Percentiles rank a stretch among this genome's conserved stretches.
phyloP scores from a whole-genome alignment of 179 eudicot species.

The Heliamphora ciliata region DNA sequence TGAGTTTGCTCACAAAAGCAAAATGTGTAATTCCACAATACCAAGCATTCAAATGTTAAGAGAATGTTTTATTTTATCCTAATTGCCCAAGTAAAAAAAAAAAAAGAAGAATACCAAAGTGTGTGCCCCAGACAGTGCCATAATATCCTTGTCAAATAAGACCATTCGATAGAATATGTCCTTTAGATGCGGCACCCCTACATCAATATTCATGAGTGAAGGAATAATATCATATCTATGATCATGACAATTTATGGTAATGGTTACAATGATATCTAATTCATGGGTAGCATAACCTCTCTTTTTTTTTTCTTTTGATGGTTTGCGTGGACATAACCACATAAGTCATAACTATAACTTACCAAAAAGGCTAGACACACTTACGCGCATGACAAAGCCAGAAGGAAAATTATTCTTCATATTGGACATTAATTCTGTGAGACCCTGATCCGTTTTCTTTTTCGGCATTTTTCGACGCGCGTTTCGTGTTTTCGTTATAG shows the following conservation, averaged over 20 bases:
- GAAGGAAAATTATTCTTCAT: neutral
- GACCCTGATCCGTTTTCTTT: too few species aligned
- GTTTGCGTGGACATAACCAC: neutral
- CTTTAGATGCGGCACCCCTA: conserved; percentile 67
- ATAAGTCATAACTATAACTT: neutral
- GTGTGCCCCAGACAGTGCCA: conserved; percentile 17
- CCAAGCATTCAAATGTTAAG: neutral
- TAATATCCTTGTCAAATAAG: conserved; percentile 45
- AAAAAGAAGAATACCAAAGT: conserved; percentile 12
- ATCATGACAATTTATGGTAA: neutral
- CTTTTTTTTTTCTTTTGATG: neutral
- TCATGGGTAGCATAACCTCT: neutral
- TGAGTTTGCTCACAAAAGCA: neutral
- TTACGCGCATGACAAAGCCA: neutral
- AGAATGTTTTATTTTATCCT: neutral
- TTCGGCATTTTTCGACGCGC: too few species aligned
- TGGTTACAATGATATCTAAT: neutral
- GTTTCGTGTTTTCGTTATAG: too few species aligned
- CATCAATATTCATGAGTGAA: neutral
- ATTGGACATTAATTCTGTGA: neutral
- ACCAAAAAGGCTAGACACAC: neutral
- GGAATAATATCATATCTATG: neutral
- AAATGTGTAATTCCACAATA: neutral
- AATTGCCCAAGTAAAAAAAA: neutral
- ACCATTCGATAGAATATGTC: conserved; percentile 86